Evolutionary conservation across 2,329 filamentous ascomycete genomes (phyloP).

Genomic region (Fusarium incarnatum): DNA sequence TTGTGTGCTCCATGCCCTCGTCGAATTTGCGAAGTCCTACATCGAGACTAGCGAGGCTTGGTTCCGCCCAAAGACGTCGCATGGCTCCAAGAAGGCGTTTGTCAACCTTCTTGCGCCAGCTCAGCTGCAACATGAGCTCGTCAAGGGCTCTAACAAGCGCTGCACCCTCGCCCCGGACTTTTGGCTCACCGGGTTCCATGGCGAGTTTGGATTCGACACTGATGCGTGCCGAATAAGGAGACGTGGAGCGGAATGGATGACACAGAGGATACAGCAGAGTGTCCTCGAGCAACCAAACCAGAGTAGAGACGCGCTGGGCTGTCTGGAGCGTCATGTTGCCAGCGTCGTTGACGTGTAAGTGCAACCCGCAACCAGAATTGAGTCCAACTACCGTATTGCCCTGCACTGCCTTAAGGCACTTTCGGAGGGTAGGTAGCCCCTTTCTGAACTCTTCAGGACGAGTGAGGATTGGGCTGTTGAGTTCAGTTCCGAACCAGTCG

Average conservation of each 20-base stretch:
- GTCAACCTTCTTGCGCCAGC: conserved; percentile 25
- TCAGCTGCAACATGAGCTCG: conserved; percentile 4
- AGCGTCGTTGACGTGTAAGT: conserved; percentile 44
- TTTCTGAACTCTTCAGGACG: conserved; percentile 31
- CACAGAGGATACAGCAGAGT: conserved; percentile 40
- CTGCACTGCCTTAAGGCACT: conserved; percentile 32
- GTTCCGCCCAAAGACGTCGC: conserved; percentile 35
- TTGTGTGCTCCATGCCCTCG: conserved; percentile 40
- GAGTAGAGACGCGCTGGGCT: conserved; percentile 34
- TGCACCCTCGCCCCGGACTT: conserved; percentile 22
- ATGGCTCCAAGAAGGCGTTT: conserved; percentile 17
- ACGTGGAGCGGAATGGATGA: conserved; percentile 39
- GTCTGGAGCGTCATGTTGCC: conserved; percentile 31
- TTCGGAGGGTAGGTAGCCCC: conserved; percentile 38
- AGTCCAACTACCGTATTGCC: conserved; percentile 39
- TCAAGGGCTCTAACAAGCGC: conserved; percentile 7
- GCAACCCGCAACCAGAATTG: conserved; percentile 45
- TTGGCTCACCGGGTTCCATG: conserved; percentile 3
- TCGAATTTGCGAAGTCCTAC: conserved; percentile 40
- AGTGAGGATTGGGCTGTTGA: conserved; percentile 44
- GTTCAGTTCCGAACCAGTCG: conserved; percentile 44
- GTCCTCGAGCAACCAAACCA: conserved; percentile 43
- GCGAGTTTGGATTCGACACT: conserved; percentile 36
- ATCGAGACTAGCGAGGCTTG: conserved; percentile 17
- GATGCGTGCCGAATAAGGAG: conserved; percentile 35